These are phyloP conservation scores for Acer negundo DNA, from an alignment of 345 rosid genomes.

Conservation along the genomic window DNA sequence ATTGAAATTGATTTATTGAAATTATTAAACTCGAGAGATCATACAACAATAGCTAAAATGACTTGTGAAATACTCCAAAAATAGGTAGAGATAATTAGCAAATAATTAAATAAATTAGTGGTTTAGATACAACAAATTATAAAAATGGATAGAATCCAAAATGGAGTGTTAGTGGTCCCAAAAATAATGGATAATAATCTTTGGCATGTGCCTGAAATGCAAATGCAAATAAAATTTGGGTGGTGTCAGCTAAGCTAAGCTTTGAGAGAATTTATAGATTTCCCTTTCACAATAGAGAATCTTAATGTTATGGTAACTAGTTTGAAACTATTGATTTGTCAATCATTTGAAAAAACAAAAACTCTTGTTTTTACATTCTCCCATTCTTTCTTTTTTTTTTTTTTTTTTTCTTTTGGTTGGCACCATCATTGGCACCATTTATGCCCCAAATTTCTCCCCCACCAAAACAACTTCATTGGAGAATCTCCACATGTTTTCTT, in stretches of 20 bases:
- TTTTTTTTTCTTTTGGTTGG: too few relatives aligned
- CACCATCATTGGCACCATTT: neutral
- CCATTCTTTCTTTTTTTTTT: neutral
- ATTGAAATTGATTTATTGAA: neutral
- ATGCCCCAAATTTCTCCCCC: neutral
- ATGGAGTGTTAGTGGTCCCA: conserved; percentile 8
- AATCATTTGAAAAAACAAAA: conserved; percentile 19
- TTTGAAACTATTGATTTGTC: conserved; percentile 7
- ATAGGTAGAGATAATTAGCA: conserved; percentile 7
- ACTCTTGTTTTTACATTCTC: conserved; percentile 12
- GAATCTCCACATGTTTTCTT: neutral
- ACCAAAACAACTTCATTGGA: neutral
- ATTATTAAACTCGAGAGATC: neutral
- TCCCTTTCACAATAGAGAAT: conserved; percentile 16
- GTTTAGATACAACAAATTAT: conserved; percentile 1
- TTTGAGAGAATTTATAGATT: conserved; percentile 2
- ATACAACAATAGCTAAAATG: neutral
- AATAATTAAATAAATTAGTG: conserved; percentile 10
- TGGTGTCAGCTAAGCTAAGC: neutral
- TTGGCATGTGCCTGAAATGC: conserved; percentile 16
- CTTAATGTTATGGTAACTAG: neutral
- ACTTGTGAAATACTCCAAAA: neutral
- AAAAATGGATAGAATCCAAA: conserved; percentile 19
- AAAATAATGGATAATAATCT: conserved; percentile 11
- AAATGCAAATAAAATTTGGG: neutral